Base-by-base conservation (phyloP, 768 basidiomycete genomes). In the Inosperma sp. region DNA sequence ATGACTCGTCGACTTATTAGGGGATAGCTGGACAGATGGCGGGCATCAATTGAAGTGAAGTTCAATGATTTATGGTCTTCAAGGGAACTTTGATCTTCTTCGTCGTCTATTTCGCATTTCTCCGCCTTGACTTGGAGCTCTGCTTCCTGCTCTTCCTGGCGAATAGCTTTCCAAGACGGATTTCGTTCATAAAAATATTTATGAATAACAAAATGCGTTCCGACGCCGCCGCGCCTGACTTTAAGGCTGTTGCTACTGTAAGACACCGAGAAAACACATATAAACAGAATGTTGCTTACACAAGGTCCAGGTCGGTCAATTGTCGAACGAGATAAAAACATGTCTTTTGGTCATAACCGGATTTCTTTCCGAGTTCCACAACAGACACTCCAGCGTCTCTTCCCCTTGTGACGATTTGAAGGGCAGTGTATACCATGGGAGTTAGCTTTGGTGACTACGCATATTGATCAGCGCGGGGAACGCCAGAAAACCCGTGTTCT, bases 311-410 rank as follows among this genome's bases (percentile, higher is more conserved):
- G 45, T 84, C 82, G 2, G 83, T 74, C 14, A 94, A 72, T 57
- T 88, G 83, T 56, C 82, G 80, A 51, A 91, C 80, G 51, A 92
- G 79, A 67, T 94, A 93, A 64, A 89, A 90, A 56, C 89, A 89
- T 2, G 88, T 87, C 67, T 93, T 93, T 62, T 89, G 88, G 62
- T 93, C 91, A 60, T 94, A 92, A 42, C 80, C 81, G 8, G 91
- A 84, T 60, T 80, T 75, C 57, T 81, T 81, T 21, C 88, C 87
- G 12, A 95, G 74, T 26, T 87, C 79, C 10, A 92, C 80, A 39
- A 88, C 83, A 6, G 88, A 85, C 13, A 89, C 77, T 9, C 92
- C 92, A 16, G 77, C 69, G 51, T 88, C 85, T 52, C 91, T 72
- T 3, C 86, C 88, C 30, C 88, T 78, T n/a, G 89, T 85, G 56